Conservation (phyloP, 1,284 basidiomycete species). For the Trichosporon faecale region DNA sequence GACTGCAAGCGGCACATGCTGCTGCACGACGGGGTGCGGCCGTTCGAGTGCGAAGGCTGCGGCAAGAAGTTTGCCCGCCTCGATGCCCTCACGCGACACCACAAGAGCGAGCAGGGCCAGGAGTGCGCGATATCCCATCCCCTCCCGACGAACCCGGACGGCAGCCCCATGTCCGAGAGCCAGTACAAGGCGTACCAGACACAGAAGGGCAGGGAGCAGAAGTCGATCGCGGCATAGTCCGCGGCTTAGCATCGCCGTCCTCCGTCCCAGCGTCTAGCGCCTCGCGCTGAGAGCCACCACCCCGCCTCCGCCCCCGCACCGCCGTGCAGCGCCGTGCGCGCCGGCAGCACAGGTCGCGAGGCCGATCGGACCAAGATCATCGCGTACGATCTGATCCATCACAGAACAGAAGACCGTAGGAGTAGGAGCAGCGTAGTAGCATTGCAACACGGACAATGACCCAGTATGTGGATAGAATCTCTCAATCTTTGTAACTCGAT, state of each 20-base stretch:
- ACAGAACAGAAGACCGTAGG: not conserved
- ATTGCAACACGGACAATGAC: not conserved
- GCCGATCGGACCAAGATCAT: not conserved
- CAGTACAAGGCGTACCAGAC: slow-evolving; percentile 47
- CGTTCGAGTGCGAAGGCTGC: slow-evolving; percentile 85
- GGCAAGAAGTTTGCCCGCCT: slow-evolving; percentile 90
- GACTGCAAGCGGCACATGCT: slow-evolving; percentile 94
- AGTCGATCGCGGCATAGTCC: not conserved
- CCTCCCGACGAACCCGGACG: slow-evolving; percentile 50
- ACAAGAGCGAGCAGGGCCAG: slow-evolving; percentile 52
- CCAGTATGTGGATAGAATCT: not conserved
- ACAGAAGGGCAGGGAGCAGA: slow-evolving; percentile 27
- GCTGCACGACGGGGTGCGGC: slow-evolving; percentile 76
- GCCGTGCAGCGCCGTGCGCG: not conserved
- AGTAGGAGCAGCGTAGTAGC: not conserved
- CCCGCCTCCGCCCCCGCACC: not conserved
- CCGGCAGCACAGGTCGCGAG: not conserved
- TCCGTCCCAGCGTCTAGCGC: no score
- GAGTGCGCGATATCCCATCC: slow-evolving; percentile 51
- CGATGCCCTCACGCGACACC: slow-evolving; percentile 76
- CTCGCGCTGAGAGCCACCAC: no score
- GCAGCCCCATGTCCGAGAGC: slow-evolving; percentile 48
- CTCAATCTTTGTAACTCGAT: not conserved
- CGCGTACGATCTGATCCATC: not conserved
- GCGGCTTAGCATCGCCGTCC: not conserved